These are phyloP conservation scores for Corymbia maculata DNA, from an alignment of 345 rosid genomes.

Conservation along the genomic window DNA sequence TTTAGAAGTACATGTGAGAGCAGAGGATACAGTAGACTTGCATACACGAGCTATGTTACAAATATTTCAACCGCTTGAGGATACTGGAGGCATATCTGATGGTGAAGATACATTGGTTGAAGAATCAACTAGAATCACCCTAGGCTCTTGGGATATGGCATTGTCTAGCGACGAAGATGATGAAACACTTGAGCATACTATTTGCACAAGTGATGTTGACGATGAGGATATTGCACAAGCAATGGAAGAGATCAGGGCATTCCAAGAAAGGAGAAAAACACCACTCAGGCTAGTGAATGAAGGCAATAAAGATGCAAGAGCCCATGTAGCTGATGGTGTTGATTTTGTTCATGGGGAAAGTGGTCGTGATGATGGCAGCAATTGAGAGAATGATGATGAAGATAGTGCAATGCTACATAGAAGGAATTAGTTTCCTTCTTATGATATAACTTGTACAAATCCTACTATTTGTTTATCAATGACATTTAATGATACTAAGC, in stretches of 20 bases:
- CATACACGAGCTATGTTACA: not conserved
- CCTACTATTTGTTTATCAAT: accelerated
- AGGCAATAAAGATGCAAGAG: not conserved
- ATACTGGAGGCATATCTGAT: not conserved
- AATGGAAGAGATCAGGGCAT: not conserved
- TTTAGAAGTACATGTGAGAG: too few species aligned
- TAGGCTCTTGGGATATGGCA: not conserved
- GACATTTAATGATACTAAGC: not conserved
- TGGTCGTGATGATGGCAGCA: not conserved
- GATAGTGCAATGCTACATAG: too few species aligned
- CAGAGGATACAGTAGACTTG: not conserved
- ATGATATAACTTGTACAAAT: not conserved
- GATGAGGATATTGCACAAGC: not conserved
- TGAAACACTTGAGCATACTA: not conserved
- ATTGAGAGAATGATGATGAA: not conserved
- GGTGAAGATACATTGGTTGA: not conserved
- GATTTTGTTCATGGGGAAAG: too few species aligned
- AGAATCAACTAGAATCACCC: not conserved
- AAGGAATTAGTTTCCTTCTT: not conserved
- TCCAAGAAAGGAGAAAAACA: not conserved
- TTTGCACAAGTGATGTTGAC: not conserved
- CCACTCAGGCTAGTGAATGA: not conserved
- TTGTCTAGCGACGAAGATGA: not conserved
- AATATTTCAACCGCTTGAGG: not conserved
- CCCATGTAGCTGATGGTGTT: accelerated